Evolutionary conservation across 1,284 basidiomycete genomes (phyloP).

Genomic region (Microbotryomycetes sp.): DNA sequence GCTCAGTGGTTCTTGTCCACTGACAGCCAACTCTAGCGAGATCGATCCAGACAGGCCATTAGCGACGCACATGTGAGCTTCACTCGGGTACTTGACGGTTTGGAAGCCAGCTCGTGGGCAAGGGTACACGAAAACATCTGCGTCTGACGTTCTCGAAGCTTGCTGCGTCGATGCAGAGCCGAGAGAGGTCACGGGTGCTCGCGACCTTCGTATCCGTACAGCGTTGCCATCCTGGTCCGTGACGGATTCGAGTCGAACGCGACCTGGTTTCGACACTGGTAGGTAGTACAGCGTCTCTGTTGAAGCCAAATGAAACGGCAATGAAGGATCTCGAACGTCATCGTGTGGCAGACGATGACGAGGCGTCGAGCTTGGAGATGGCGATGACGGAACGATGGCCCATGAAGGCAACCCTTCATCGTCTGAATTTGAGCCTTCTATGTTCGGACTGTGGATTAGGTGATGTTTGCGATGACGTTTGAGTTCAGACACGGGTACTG

Average conservation of each 20-base stretch:
- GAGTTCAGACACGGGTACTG: constrained; percentile 34
- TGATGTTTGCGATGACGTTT: constrained; percentile 43
- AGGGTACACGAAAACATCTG: constrained; percentile 67
- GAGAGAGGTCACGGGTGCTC: not conserved
- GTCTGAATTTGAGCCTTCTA: constrained; percentile 15
- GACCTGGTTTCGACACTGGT: constrained; percentile 61
- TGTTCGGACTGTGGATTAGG: constrained; percentile 48
- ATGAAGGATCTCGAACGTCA: constrained; percentile 3
- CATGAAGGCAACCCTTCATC: constrained; percentile 45
- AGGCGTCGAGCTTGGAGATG: constrained; percentile 31
- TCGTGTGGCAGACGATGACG: constrained; percentile 15
- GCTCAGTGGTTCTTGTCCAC: constrained; percentile 14
- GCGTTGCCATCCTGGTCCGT: constrained; percentile 60
- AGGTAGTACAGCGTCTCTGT: constrained; percentile 69
- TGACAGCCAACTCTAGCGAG: constrained; percentile 15
- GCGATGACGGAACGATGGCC: constrained; percentile 41
- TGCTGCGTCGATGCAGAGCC: not conserved
- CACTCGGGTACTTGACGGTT: constrained; percentile 31
- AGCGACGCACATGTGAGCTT: constrained; percentile 22
- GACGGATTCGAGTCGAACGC: constrained; percentile 63
- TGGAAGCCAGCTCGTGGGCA: constrained; percentile 69
- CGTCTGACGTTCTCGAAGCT: constrained; percentile 39
- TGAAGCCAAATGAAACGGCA: constrained; percentile 51
- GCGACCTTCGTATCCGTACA: constrained; percentile 51
- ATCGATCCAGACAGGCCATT: not conserved